Conservation (phyloP, 2,329 filamentous ascomycete species). For the Diaporthe nobilis region DNA sequence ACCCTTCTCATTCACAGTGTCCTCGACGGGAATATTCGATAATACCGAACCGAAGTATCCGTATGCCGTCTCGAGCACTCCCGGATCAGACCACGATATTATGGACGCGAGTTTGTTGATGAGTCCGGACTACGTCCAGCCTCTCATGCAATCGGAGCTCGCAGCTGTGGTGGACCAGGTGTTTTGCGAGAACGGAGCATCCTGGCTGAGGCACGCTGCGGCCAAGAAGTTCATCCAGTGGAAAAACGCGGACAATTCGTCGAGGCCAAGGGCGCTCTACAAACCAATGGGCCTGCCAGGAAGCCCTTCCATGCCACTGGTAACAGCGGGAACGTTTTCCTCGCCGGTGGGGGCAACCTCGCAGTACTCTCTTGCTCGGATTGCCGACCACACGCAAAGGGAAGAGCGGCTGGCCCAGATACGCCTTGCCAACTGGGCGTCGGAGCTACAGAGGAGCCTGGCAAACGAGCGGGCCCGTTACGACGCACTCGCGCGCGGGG, state of each 20-base stretch:
- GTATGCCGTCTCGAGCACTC: conserved; percentile 84
- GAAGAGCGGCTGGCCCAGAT: conserved; percentile 60
- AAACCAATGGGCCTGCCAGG: conserved; percentile 49
- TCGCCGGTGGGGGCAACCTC: conserved; percentile 50
- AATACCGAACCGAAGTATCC: conserved; percentile 58
- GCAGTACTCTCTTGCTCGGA: conserved; percentile 72
- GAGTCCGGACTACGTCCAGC: conserved; percentile 90
- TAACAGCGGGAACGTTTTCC: conserved; percentile 41
- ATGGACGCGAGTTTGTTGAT: conserved; percentile 96
- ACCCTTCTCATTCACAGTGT: conserved; percentile 75
- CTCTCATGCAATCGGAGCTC: conserved; percentile 83
- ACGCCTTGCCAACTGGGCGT: conserved; percentile 85
- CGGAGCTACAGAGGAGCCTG: conserved; percentile 82
- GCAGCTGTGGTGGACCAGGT: conserved; percentile 76
- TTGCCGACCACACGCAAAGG: conserved; percentile 60
- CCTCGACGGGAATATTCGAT: conserved; percentile 45
- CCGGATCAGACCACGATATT: conserved; percentile 79
- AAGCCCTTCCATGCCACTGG: conserved; percentile 35
- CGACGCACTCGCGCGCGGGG: conserved; percentile 71
- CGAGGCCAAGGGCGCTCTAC: conserved; percentile 53
- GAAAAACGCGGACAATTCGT: conserved; percentile 59
- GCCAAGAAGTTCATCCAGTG: conserved; percentile 86
- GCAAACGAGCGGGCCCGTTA: conserved; percentile 80
- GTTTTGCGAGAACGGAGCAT: conserved; percentile 83
- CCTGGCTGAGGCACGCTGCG: conserved; percentile 85